Percentiles rank a stretch among this genome's conserved stretches.
phyloP scores from a whole-genome alignment of 2,329 filamentous ascomycete species.

The Rhinocladiella mackenziei region DNA sequence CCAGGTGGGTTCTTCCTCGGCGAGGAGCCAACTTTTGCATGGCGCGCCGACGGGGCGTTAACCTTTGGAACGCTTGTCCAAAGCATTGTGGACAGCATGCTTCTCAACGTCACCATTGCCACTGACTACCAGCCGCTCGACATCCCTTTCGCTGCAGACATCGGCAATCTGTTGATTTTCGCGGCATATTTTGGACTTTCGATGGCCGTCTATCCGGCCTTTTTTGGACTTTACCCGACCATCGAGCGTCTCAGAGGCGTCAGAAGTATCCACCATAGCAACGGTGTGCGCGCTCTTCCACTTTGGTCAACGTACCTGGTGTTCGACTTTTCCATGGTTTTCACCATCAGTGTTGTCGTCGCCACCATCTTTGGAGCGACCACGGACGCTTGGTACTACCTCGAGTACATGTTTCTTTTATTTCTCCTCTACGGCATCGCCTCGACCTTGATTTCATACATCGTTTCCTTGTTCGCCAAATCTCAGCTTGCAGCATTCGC shows the following conservation, averaged over 20 bases:
- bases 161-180: conserved; percentile 71
- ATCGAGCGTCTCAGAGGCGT: conserved; percentile 74
- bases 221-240: conserved; percentile 88
- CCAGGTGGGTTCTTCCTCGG: conserved; percentile 79
- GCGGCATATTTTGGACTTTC: conserved; percentile 78
- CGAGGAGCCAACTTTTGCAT: conserved; percentile 66
- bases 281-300: conserved; percentile 76
- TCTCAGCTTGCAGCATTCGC: conserved; percentile 83
- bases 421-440: conserved; percentile 77
- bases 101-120: conserved; percentile 65
- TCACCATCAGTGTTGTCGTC: conserved; percentile 62
- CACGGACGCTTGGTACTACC: conserved; percentile 65
- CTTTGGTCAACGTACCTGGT: conserved; percentile 78
- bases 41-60: conserved; percentile 62
- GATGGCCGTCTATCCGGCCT: conserved; percentile 73
- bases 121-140: conserved; percentile 73
- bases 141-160: conserved; percentile 63
- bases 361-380: conserved; percentile 65
- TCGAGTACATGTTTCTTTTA: conserved; percentile 77
- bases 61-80: conserved; percentile 52
- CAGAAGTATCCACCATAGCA: conserved; percentile 85
- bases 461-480: conserved; percentile 72
- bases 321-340: conserved; percentile 75
- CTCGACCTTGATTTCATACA: conserved; percentile 71
- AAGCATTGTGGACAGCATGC: conserved; percentile 62